These are phyloP conservation scores for Suillus luteus DNA, from an alignment of 768 basidiomycete species.

Conservation along the genomic window DNA sequence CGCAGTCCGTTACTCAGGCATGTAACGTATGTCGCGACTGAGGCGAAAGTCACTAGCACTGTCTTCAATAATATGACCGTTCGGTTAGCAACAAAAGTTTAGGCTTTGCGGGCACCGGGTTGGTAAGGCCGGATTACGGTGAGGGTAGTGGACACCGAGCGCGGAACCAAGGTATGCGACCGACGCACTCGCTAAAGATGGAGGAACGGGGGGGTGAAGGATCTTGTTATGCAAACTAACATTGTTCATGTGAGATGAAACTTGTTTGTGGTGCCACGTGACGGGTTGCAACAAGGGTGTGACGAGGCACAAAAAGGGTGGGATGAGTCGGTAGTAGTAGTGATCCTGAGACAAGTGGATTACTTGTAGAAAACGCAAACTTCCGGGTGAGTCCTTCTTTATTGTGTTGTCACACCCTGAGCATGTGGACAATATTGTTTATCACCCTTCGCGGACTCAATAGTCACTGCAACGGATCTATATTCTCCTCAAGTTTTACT, in stretches of 20 bases:
- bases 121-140: background rate
- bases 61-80: background rate
- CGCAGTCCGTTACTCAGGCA: background rate
- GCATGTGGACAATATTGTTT: constrained; percentile 7
- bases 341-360: constrained; percentile 14
- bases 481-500: constrained; percentile 32
- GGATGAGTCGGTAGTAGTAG: constrained; percentile 29
- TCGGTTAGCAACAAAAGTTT: background rate
- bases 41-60: background rate
- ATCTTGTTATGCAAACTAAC: no score
- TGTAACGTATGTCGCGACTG: background rate
- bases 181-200: no score
- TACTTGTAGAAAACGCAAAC: constrained; percentile 21
- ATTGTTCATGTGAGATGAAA: no score
- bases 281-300: constrained; percentile 5
- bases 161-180: background rate
- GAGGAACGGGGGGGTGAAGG: no score
- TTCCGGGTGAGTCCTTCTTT: constrained; percentile 25
- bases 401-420: constrained; percentile 13
- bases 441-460: constrained; percentile 9
- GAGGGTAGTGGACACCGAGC: background rate
- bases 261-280: background rate
- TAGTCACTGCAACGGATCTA: constrained; percentile 27
- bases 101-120: background rate
- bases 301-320: constrained; percentile 18